Percentiles rank a stretch among this genome's conserved stretches.
phyloP scores from a whole-genome alignment of 371 early-diverging fungal genomes.

The Apophysomyces elegans region DNA sequence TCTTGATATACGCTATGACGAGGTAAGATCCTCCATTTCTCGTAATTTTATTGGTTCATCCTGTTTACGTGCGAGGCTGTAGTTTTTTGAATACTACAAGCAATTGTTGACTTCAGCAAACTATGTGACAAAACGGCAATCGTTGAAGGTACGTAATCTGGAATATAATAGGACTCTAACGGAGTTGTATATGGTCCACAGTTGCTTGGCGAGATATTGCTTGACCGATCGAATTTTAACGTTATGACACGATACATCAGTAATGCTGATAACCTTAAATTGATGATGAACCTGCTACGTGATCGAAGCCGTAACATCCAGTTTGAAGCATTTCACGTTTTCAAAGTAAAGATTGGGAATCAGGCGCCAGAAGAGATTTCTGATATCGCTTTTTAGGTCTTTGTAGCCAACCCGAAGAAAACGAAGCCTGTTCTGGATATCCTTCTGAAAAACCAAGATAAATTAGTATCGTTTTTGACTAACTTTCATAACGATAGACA shows the following conservation, averaged over 20 bases:
- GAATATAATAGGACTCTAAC: neutral
- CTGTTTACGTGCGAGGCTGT: neutral
- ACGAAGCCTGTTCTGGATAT: slow-evolving; percentile 88
- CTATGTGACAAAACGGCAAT: slow-evolving; percentile 96
- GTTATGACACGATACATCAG: slow-evolving; percentile 94
- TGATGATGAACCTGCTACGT: slow-evolving; percentile 94
- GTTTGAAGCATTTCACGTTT: slow-evolving; percentile 98
- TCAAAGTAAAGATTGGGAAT: slow-evolving; percentile 63
- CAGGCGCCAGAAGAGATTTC: neutral
- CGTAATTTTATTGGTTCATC: neutral
- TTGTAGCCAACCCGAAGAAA: slow-evolving; percentile 97
- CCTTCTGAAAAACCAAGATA: slow-evolving; percentile 87
- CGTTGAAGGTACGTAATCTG: slow-evolving; percentile 76
- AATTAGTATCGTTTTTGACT: slow-evolving; percentile 79
- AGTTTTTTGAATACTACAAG: slow-evolving; percentile 90
- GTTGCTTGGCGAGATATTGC: slow-evolving; percentile 93
- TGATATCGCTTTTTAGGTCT: slow-evolving; percentile 61
- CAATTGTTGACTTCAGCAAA: slow-evolving; percentile 83
- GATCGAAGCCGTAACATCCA: slow-evolving; percentile 95
- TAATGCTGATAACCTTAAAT: slow-evolving; percentile 87
- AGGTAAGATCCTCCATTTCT: slow-evolving; percentile 39
- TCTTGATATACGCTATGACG: slow-evolving; percentile 84
- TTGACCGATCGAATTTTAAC: slow-evolving; percentile 91
- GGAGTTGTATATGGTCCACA: slow-evolving; percentile 25
- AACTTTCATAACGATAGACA: slow-evolving; percentile 92